Conservation (phyloP, 495 filamentous ascomycete genomes). For the Xylaria telfairii region DNA sequence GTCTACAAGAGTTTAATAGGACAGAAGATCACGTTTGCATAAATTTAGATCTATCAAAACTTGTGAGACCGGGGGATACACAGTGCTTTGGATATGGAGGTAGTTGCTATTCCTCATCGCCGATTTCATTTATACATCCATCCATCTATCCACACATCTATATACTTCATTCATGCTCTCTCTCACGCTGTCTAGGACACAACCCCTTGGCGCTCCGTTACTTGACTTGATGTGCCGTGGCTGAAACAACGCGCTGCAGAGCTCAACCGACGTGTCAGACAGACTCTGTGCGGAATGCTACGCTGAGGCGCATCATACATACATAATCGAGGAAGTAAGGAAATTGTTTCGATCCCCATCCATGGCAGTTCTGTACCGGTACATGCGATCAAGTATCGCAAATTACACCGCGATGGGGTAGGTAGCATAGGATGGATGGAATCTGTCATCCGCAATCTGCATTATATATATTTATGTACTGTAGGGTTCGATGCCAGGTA, state of each 20-base stretch:
- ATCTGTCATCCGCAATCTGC: slow-evolving; percentile 2
- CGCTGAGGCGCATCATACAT: slow-evolving; percentile 3
- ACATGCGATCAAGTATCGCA: neutral
- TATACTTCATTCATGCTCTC: neutral
- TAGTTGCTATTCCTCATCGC: neutral
- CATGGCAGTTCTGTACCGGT: neutral
- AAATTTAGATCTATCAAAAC: neutral
- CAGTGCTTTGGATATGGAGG: neutral
- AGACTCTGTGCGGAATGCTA: neutral
- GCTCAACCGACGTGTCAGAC: slow-evolving; percentile 4
- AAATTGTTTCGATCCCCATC: neutral
- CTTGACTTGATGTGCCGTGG: neutral
- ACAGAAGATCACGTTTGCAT: slow-evolving; percentile 59
- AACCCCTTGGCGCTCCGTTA: neutral
- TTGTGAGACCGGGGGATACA: neutral
- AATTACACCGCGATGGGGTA: neutral
- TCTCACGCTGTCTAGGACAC: neutral
- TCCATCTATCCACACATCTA: neutral
- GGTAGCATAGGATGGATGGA: neutral
- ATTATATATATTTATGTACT: neutral
- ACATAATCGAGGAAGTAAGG: neutral
- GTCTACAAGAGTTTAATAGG: slow-evolving; percentile 60
- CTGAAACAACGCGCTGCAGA: neutral
- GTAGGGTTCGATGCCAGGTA: neutral
- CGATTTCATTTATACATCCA: neutral